Evolutionary conservation across 176 grass and related monocot species (phyloP).

Genomic region (Avena sativa): DNA sequence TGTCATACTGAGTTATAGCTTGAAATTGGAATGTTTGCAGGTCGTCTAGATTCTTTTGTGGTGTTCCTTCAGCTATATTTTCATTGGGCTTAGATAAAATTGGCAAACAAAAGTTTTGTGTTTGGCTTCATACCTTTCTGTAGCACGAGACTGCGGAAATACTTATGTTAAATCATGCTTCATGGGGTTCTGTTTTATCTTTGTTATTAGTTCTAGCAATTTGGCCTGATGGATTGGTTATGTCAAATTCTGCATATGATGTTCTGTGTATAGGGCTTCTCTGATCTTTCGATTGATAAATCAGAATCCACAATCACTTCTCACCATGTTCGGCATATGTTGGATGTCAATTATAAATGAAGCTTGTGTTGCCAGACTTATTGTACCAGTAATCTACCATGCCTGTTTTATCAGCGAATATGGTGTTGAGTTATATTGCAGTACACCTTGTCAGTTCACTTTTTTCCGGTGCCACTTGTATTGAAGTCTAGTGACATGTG

Average conservation of each 20-base stretch:
- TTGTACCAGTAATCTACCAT: background rate
- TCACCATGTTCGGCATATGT: background rate
- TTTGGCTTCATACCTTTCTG: constrained; percentile 19
- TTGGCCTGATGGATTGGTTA: background rate
- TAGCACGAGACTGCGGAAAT: background rate
- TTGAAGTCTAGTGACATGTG: background rate
- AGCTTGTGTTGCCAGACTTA: background rate
- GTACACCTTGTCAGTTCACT: background rate
- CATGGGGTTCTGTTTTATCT: background rate
- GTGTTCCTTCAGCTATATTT: background rate
- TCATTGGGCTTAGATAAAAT: constrained; percentile 23
- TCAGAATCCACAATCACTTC: background rate
- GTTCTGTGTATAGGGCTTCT: background rate
- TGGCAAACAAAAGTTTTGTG: background rate
- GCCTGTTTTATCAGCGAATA: background rate
- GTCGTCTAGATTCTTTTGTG: background rate
- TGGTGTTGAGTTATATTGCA: background rate
- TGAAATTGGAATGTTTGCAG: constrained; percentile 30
- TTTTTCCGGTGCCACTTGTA: background rate
- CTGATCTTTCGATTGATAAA: background rate
- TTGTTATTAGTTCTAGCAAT: background rate
- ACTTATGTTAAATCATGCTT: background rate
- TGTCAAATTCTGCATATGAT: constrained; percentile 21
- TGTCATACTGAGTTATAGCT: constrained; percentile 14
- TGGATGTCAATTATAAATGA: background rate